Conservation (phyloP, 139 green algal genomes). For the Closterium sp. region DNA sequence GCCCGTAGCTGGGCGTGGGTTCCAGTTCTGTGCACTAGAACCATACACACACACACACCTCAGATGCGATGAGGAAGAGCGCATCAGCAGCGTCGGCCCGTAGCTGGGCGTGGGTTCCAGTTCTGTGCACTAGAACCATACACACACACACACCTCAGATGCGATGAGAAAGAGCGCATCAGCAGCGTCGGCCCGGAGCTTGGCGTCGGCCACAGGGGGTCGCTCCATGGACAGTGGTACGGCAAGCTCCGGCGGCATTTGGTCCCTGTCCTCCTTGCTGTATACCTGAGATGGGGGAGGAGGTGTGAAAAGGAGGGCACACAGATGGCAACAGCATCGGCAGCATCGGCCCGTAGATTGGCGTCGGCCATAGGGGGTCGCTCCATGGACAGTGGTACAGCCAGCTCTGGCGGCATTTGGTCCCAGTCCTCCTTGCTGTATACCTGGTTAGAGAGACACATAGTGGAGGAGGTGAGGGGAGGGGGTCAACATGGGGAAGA, state of each 20-base stretch:
- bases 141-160: background rate
- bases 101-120: background rate
- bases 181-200: slow-evolving; percentile 13
- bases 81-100: background rate
- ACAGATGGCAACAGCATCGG: no score
- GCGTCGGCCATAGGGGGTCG: no score
- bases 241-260: slow-evolving; percentile 28
- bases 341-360: no score
- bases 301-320: background rate
- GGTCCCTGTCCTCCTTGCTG: slow-evolving; percentile 6
- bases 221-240: slow-evolving; percentile 14
- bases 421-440: slow-evolving; percentile 19
- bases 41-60: background rate
- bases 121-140: no score
- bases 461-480: no score
- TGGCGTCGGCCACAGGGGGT: background rate
- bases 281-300: background rate
- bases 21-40: background rate
- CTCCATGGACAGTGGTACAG: slow-evolving; percentile 11
- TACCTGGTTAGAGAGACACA: background rate
- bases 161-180: slow-evolving; percentile 43
- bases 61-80: background rate
- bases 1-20: background rate
- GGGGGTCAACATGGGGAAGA: no score
- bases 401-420: slow-evolving; percentile 18